phyloP scores from a whole-genome alignment of 139 green algal species.

The Tetratostichococcus sp. region DNA sequence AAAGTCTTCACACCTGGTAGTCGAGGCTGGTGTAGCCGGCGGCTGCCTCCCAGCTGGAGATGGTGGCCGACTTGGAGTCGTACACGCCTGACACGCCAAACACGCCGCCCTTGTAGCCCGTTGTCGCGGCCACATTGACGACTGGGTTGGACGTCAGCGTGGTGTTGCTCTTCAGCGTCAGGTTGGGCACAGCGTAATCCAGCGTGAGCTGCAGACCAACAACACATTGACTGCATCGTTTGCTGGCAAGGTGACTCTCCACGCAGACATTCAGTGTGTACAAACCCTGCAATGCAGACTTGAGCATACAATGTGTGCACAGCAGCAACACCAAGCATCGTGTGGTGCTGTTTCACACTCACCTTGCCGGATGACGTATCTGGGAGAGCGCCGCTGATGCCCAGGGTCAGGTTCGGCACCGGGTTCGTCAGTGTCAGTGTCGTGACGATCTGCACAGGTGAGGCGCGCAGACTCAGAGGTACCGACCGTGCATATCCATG shows the following conservation, averaged over 20 bases:
- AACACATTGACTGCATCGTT: too few species aligned
- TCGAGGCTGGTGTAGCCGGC: constrained; percentile 42
- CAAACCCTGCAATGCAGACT: too few species aligned
- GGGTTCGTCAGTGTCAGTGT: constrained; percentile 28
- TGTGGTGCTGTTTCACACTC: too few species aligned
- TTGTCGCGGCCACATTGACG: constrained; percentile 34
- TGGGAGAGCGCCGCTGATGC: constrained; percentile 32
- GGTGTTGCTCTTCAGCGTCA: constrained; percentile 29
- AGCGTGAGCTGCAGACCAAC: constrained; percentile 29
- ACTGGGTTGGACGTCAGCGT: constrained; percentile 36
- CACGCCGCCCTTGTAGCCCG: constrained; percentile 28
- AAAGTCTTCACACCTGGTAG: constrained; percentile 34
- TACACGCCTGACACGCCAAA: constrained; percentile 34
- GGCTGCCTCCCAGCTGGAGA: constrained; percentile 21
- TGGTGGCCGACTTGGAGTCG: constrained; percentile 36
- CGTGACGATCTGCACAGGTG: constrained; percentile 15
- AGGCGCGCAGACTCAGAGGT: too few species aligned
- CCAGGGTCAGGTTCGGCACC: constrained; percentile 32
- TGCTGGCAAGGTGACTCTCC: too few species aligned
- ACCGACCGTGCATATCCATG: too few species aligned
- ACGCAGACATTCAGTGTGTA: too few species aligned
- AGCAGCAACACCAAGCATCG: too few species aligned
- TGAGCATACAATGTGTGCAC: too few species aligned
- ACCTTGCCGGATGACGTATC: constrained; percentile 36
- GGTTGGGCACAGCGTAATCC: constrained; percentile 42